Base-by-base conservation (phyloP, 108 stramenopile species). In the Nitzschia palea region DNA sequence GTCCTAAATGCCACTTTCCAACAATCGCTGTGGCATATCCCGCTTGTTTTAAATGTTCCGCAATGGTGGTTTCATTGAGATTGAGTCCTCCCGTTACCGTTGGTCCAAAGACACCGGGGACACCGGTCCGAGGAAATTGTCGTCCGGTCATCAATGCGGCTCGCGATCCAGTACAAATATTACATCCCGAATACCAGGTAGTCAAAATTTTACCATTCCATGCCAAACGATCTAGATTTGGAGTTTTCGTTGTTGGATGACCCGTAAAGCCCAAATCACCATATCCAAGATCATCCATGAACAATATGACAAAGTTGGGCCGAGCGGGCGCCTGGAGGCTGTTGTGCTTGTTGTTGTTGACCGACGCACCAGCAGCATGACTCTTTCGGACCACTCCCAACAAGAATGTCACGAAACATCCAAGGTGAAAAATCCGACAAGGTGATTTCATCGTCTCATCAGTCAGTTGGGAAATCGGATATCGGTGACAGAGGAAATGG, bases 1-100 rank as follows among this genome's bases (percentile, higher is more conserved):
- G 79, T 4, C 87, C 87, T 12, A 88, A 61, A 60, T 88, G 87
- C 87, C 87, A 88, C 54, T 88, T 88, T n/a, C 87, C 88, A 17
- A 86, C 60, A 50, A 80, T 79, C 25, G 62, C 75, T 10, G 88
- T 86, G 4, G 74, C 40, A 74, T 89, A 89, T 23, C 80, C 80
- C 3, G 26, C 75, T 0, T 47, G 23, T 45, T 62, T 65, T 18
- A 86, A 40, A 36, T 83, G 74, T 44, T 82, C 78, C 5, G 82
- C 78, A n/a, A 86, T 64, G 17, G 82, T 84, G 1, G 65, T 74
- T 68, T 85, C 84, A 34, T 81, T 63, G 34, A 78, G 68, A 36
- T 61, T 70, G 28, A 85, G 61, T 0, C 84, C 84, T 36, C 47
- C 44, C 15, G 22, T 15, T 6, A 55, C 68, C 20, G 65, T 70